Percentiles rank a stretch among this genome's conserved stretches.
Evolutionary conservation across 2,329 filamentous ascomycete genomes (phyloP).

Genomic region (Cladosporium sp.): DNA sequence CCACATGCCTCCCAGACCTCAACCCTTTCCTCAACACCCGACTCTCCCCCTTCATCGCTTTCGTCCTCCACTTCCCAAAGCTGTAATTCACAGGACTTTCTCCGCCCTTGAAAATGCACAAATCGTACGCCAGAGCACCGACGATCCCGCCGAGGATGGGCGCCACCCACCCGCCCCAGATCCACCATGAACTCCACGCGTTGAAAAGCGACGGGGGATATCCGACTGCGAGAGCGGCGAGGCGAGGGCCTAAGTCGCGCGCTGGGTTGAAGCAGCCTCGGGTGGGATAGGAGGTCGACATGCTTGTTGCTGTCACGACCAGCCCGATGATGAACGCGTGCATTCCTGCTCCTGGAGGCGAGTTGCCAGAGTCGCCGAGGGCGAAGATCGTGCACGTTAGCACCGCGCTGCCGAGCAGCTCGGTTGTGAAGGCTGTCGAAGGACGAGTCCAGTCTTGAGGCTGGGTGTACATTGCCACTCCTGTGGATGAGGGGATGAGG

Average conservation of each 20-base stretch:
- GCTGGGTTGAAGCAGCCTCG: constrained; percentile 48
- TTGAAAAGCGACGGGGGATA: constrained; percentile 36
- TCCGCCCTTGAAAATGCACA: constrained; percentile 46
- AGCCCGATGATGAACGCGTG: constrained; percentile 49
- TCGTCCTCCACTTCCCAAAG: constrained; percentile 25
- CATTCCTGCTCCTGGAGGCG: constrained; percentile 45
- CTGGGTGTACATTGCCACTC: constrained; percentile 24
- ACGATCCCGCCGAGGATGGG: constrained; percentile 39
- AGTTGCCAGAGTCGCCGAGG: constrained; percentile 26
- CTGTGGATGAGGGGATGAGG: constrained; percentile 19
- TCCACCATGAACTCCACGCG: constrained; percentile 39
- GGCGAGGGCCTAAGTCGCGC: constrained; percentile 47
- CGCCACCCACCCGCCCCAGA: constrained; percentile 43
- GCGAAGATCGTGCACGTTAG: constrained; percentile 40
- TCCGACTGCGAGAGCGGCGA: constrained; percentile 44
- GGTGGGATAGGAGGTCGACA: constrained; percentile 45
- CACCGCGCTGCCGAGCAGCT: constrained; percentile 31
- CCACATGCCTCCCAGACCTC: neutral
- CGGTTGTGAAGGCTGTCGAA: constrained; percentile 46
- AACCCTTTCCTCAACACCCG: constrained; percentile 13
- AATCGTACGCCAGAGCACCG: constrained; percentile 47
- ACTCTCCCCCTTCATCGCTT: constrained; percentile 19
- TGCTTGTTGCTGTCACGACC: constrained; percentile 34
- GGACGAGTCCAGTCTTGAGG: constrained; percentile 24
- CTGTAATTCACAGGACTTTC: constrained; percentile 52